Percentiles rank a stretch among this genome's conserved stretches.
phyloP scores from a whole-genome alignment of 257 asterid genomes.

The Capsicum chinense region DNA sequence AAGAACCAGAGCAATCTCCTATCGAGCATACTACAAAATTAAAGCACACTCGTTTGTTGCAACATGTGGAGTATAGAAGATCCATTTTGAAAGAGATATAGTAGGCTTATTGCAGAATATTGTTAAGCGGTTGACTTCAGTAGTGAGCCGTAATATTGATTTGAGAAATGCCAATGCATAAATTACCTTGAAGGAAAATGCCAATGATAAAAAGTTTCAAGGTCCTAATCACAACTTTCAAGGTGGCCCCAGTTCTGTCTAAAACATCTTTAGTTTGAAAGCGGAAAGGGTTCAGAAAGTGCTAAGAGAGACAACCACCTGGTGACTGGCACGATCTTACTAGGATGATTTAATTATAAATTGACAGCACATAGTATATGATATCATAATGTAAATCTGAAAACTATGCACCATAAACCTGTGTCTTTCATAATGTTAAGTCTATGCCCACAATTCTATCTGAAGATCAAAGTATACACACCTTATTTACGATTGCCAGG shows the following conservation, averaged over 20 bases:
- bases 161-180: background rate
- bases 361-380: background rate
- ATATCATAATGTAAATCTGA: conserved; percentile 17
- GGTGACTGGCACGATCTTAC: background rate
- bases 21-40: background rate
- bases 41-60: background rate
- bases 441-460: conserved; percentile 1
- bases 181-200: conserved; percentile 81
- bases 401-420: background rate
- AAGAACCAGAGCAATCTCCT: background rate
- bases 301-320: background rate
- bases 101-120: background rate
- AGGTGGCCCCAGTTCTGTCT: conserved; percentile 56
- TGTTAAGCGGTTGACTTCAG: background rate
- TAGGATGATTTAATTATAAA: conserved; percentile 7
- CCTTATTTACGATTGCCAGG: conserved; percentile 70
- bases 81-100: background rate
- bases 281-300: conserved; percentile 12
- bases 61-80: background rate
- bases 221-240: conserved; percentile 63
- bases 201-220: conserved; percentile 73
- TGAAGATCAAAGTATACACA: conserved; percentile 28
- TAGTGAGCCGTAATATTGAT: background rate
- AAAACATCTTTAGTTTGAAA: conserved; percentile 55
- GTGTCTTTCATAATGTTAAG: background rate